Conservation (phyloP, 1,284 basidiomycete genomes). For the Sanghuangporus weigelae region DNA sequence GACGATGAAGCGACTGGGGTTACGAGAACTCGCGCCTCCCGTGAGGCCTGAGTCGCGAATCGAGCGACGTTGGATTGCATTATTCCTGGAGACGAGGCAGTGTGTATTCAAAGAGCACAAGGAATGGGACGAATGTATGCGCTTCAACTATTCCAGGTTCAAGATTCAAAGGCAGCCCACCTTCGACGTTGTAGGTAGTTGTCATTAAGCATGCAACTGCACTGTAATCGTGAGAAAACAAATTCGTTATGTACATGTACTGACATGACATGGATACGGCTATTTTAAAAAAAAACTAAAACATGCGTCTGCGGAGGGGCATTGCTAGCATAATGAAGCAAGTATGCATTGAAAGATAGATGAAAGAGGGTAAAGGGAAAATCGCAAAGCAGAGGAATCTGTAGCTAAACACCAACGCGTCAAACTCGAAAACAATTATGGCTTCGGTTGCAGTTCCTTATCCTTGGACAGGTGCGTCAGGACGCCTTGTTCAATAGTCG, state of each 20-base stretch:
- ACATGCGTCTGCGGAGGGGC: not conserved
- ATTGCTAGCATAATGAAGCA: too few species aligned
- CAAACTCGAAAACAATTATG: not conserved
- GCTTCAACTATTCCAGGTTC: not conserved
- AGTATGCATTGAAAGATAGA: too few species aligned
- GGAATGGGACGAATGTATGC: not conserved
- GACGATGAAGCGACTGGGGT: not conserved
- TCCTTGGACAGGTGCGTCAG: conserved; percentile 48
- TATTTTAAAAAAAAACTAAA: not conserved
- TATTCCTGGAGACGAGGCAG: not conserved
- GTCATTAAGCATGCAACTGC: not conserved
- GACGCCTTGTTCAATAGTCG: conserved; percentile 66
- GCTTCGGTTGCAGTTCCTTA: conserved; percentile 6
- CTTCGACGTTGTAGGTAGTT: not conserved
- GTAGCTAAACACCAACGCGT: not conserved
- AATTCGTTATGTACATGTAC: not conserved
- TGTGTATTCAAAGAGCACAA: not conserved
- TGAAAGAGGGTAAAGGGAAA: too few species aligned
- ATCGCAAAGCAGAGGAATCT: not conserved
- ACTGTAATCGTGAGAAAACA: not conserved
- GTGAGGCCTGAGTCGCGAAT: not conserved
- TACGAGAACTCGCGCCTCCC: not conserved
- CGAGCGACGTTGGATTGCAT: not conserved
- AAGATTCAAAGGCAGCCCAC: not conserved
- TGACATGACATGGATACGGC: too few species aligned